Base-by-base conservation (phyloP, 1,284 basidiomycete species). In the Polyporus tsugae region DNA sequence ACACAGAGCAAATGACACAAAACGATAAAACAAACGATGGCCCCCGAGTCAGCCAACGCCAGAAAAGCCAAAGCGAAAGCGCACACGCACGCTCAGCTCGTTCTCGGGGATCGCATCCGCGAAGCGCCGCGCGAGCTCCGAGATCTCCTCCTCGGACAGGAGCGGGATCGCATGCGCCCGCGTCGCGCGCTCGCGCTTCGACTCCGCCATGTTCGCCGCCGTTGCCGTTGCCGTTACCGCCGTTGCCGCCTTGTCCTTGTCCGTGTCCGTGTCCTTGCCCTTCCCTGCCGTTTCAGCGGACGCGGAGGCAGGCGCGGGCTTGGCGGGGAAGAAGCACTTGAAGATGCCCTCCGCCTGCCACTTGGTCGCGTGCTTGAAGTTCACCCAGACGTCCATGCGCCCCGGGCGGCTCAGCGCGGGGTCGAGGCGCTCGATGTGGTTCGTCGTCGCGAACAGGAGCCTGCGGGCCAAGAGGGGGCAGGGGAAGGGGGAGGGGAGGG, bases 331-430 rank as follows among this genome's bases (percentile, higher is more conserved):
- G 87, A 95, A 96, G 79, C 93, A 94, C 78, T 94, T 93, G 88
- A 95, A 96, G 77, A 95, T 93, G 63, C 92, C 93, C 80, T 94
- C 92, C 35, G 93, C 94, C 77, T 95, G 94, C 89, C 90, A 92
- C 77, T 92, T 94, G 7, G 91, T 94, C 9, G 94, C 94, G 75
- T 95, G 91, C 68, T 91, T 91, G 81, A 95, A 95, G 82, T 95
- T 93, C 46, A 94, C 87, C 93, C 93, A 94, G 17, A 95, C 93
- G 75, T 95, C 93, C 92, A 94, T 94, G 63, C 93, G 91, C 65
- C 93, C 93, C 41, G 92, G 92, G 29, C 92, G 86, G 78, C 90
- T 92, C 58, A 94, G 83, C 19, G 92, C 92, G 60, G 93, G 93
- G 78, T 95, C 93, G 60, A 95, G 85, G 64, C 93, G 91, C 78